Evolutionary conservation across 2,329 filamentous ascomycete genomes (phyloP), one percentile per base, ranked within the genome.

Genomic region (Aureobasidium musti): DNA sequence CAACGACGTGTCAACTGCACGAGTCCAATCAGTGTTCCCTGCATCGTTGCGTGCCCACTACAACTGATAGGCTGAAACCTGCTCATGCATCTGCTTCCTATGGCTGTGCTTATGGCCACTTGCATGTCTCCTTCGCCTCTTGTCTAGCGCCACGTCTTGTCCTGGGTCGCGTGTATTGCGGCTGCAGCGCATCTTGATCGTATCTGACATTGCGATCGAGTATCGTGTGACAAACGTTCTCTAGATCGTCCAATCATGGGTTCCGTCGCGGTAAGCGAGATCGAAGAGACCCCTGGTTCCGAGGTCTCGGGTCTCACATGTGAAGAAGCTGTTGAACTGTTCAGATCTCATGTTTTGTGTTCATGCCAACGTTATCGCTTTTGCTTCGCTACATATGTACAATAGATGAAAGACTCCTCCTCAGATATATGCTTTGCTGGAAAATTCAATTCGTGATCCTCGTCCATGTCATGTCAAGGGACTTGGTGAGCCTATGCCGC

Each of bases 301-400:
- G 23, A n/a, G 14, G 10, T 28, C 19, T 54, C 33, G 49, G 52
- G 33, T 54, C 23, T 54, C 52, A 54, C 52, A 33, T 52, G 26
- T 33, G 49, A 33, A 52, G 49, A 33, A 52, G 49, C 49, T 19
- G 17, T 30, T 2, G 10, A 13, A 17, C n/a, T 30, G 14, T 11
- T 28, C 28, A 21, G 14, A 37, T 13, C n/a, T 53, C 19, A 14
- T 53, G 10, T n/a, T n/a, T 11, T 30, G 19, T 35, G 10, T 3
- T 56, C 35, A 21, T 26, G 33, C 19, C 19, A 45, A 43, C 23
- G 26, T 45, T 10, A 45, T 33, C 26, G 54, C 39, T 59, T 59
- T 45, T 35, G 45, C n/a, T 17, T 43, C 54, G 23, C 39, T n/a
- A 19, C n/a, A 59, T 59, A 59, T 59, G 39, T 59, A 59, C 54